These are phyloP conservation scores for Candida pini DNA, from an alignment of 805 yeast genomes.

Conservation along the genomic window DNA sequence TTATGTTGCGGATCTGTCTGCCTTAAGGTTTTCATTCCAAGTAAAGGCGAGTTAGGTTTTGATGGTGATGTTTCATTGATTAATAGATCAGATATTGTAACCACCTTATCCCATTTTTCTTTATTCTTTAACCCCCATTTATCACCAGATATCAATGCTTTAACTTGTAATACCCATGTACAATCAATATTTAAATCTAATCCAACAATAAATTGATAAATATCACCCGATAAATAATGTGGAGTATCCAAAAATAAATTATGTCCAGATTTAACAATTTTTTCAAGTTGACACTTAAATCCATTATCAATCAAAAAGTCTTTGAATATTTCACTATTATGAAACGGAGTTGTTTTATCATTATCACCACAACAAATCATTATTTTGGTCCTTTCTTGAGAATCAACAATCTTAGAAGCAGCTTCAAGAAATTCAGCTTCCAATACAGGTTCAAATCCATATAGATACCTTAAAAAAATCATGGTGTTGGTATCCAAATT, in stretches of 20 bases:
- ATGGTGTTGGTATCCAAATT: conserved; percentile 57
- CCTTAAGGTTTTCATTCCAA: conserved; percentile 72
- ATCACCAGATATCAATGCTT: conserved; percentile 58
- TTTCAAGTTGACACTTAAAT: conserved; percentile 30
- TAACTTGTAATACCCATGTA: conserved; percentile 64
- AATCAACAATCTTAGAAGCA: conserved; percentile 31
- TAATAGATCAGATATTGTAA: conserved; percentile 43
- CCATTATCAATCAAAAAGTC: conserved; percentile 23
- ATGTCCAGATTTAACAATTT: conserved; percentile 55
- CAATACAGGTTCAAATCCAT: conserved; percentile 42
- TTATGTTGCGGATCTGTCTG: conserved; percentile 59
- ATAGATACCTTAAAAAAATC: conserved; percentile 47
- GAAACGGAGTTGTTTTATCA: conserved; percentile 49
- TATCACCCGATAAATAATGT: conserved; percentile 54
- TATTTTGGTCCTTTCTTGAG: conserved; percentile 33
- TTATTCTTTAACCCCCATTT: conserved; percentile 80
- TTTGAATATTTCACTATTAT: conserved; percentile 28
- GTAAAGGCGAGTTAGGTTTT: conserved; percentile 38
- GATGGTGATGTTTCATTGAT: conserved; percentile 20
- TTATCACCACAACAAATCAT: conserved; percentile 54
- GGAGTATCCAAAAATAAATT: conserved; percentile 59
- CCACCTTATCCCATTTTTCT: conserved; percentile 59
- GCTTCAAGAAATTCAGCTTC: conserved; percentile 39
- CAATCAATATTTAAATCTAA: conserved; percentile 49
- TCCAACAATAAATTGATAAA: conserved; percentile 50